Conservation (phyloP, 306 rosid species). For the Carpinus viminea region DNA sequence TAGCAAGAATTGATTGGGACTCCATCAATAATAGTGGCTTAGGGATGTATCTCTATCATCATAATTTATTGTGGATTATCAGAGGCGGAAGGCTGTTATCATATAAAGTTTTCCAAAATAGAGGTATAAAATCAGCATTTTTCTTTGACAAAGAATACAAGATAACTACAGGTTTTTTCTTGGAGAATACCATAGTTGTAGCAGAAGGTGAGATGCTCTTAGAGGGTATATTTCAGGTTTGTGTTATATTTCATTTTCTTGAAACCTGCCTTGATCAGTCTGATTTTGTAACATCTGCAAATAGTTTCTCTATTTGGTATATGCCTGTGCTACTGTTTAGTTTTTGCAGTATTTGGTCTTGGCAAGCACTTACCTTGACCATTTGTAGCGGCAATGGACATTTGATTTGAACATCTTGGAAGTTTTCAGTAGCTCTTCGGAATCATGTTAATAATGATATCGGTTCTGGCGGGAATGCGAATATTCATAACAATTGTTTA, state of each 20-base stretch:
- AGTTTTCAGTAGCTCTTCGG: background rate
- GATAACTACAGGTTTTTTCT: conserved; percentile 91
- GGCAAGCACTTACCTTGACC: background rate
- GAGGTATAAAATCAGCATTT: conserved; percentile 19
- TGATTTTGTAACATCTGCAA: background rate
- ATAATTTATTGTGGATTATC: conserved; percentile 1
- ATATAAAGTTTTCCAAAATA: conserved; percentile 17
- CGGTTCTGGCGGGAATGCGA: background rate
- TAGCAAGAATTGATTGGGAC: conserved; percentile 16
- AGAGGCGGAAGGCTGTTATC: conserved; percentile 5
- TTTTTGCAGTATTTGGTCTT: background rate
- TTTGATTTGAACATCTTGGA: background rate
- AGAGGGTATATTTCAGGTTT: conserved; percentile 81
- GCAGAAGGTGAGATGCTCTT: conserved; percentile 94
- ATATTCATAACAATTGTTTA: background rate
- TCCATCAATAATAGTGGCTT: conserved; percentile 11
- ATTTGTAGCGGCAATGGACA: background rate
- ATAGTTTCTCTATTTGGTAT: conserved; percentile 14
- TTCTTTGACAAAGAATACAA: conserved; percentile 82
- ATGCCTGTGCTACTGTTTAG: background rate
- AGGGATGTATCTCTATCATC: conserved; percentile 6
- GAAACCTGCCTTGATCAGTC: conserved; percentile 1
- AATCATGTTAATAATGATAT: background rate
- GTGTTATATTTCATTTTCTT: conserved; percentile 24
- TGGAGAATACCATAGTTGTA: conserved; percentile 91